Base-by-base conservation (phyloP, 2,329 filamentous ascomycete genomes). In the Cytospora schulzeri region DNA sequence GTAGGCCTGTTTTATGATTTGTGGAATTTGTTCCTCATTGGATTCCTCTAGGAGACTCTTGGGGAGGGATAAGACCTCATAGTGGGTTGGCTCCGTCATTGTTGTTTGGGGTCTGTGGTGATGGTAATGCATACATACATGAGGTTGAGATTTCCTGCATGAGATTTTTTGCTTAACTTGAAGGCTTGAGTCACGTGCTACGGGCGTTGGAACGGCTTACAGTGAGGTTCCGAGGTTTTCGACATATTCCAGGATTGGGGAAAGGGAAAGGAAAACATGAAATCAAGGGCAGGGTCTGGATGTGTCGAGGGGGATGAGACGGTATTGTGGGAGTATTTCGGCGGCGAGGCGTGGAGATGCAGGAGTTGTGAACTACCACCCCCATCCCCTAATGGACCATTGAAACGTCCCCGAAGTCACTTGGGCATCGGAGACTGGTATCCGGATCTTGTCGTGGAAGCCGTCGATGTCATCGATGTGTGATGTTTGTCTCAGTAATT, bases 1-100 rank as follows among this genome's bases (percentile, higher is more conserved):
- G 75, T 90, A 91, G 66, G 87, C 87, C 65, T 81, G 81, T 72
- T 87, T 89, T 66, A 90, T 77, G 58, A 84, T 76, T 57, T 79
- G 76, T 68, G 77, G 71, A 31, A 62, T 60, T 38, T 56, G 65
- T 50, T 80, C 73, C 70, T 81, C 78, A 66, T 76, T 69, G 60
- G 78, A 73, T 64, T 77, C 73, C 70, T 80, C 75, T 65, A 85
- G 77, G 62, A 84, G 73, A 63, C 78, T 70, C 22, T 79, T 78
- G 15, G 83, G 82, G 66, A 89, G 77, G 65, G 80, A 80, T 64
- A 90, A 84, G 71, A 89, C 79, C 66, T 86, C 79, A 74, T 89
- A 90, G 74, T 88, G 81, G 48, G 84, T 86, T 69, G 79, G 74
- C 68, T 75, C 71, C 55, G 70, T 15, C 60, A 63, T 57, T 3